Base-by-base conservation (phyloP, 2,329 filamentous ascomycete species). In the Microdochium trichocladiopsis region DNA sequence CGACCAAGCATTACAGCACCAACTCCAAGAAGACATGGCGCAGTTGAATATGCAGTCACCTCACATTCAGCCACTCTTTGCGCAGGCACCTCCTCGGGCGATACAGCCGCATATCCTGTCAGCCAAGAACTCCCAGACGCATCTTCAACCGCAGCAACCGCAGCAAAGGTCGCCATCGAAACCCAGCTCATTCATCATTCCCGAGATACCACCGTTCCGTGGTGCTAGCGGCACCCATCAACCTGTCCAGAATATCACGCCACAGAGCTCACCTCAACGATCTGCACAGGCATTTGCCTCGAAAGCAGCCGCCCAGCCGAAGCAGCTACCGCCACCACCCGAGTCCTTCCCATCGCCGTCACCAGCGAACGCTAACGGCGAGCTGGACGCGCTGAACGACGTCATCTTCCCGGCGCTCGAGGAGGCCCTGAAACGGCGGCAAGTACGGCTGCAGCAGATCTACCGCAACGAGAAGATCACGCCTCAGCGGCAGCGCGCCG, bases 341-440 rank as follows among this genome's bases (percentile, higher is more conserved):
- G 71, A 75, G 11, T 71, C 78, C 2, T 84, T 83, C 60, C 82
- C 82, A 3, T 73, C 77, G 23, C 77, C 76, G 6, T 75, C 80
- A 1, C 79, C 83, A 1, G 64, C 76, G 2, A 82, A 80, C 55
- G 69, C 80, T 23, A 80, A 82, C 52, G 83, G 80, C 12, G 88
- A 95, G 53, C 79, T 95, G 22, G 94, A 95, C 51, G 91, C 92
- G 2, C 78, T 96, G 1, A 90, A 87, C 63, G 90, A 93, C 59
- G 93, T 99, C 50, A 90, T 99, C 36, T 85, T 97, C 56, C 94
- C 94, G 1, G 93, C 94, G 2, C 79, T 99, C 2, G 91, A 96
- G 69, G 88, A 94, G 59, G 91, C 94, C 8, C 82, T 97, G 21
- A 90, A 91, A 66, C 82, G 94, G 50, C 87, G 94, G 51, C 80